phyloP scores from a whole-genome alignment of 108 stramenopile species.

The Stephanodiscus minutulus region DNA sequence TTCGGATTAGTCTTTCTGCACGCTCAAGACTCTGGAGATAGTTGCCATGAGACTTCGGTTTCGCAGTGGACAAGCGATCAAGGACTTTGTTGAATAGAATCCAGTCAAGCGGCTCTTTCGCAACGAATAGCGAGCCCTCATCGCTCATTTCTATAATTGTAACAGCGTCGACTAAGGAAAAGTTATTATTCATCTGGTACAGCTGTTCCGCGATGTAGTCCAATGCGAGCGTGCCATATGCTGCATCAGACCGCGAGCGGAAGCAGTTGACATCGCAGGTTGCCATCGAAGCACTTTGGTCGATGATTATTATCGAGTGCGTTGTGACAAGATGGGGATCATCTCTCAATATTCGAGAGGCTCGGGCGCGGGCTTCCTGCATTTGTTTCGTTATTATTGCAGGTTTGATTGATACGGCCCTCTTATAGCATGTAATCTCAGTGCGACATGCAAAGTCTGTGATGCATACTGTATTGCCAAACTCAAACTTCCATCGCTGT shows the following conservation, averaged over 20 bases:
- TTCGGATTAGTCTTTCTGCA: conserved; percentile 25
- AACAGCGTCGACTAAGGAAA: conserved; percentile 53
- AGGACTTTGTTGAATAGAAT: conserved; percentile 47
- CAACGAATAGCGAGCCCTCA: conserved; percentile 33
- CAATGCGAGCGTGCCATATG: conserved; percentile 54
- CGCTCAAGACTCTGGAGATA: conserved; percentile 28
- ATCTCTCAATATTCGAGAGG: conserved; percentile 38
- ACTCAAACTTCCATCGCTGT: conserved; percentile 54
- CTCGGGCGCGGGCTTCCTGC: conserved; percentile 28
- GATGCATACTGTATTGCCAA: conserved; percentile 58
- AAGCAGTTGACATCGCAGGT: conserved; percentile 53
- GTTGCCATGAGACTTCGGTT: conserved; percentile 41
- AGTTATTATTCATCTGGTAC: conserved; percentile 49
- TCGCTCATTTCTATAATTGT: conserved; percentile 62
- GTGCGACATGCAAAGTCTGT: conserved; percentile 33
- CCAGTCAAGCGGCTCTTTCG: conserved; percentile 62
- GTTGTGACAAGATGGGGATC: conserved; percentile 58
- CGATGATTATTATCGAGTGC: conserved; percentile 64
- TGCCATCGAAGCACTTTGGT: conserved; percentile 64
- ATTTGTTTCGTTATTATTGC: conserved; percentile 37
- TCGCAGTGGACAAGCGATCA: conserved; percentile 31
- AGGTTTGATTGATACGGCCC: conserved; percentile 45
- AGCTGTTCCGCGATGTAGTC: conserved; percentile 69
- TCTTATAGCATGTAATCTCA: conserved; percentile 60
- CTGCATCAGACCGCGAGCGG: conserved; percentile 53